phyloP scores from a whole-genome alignment of 768 basidiomycete genomes.

The Pleurotus ostreatus region DNA sequence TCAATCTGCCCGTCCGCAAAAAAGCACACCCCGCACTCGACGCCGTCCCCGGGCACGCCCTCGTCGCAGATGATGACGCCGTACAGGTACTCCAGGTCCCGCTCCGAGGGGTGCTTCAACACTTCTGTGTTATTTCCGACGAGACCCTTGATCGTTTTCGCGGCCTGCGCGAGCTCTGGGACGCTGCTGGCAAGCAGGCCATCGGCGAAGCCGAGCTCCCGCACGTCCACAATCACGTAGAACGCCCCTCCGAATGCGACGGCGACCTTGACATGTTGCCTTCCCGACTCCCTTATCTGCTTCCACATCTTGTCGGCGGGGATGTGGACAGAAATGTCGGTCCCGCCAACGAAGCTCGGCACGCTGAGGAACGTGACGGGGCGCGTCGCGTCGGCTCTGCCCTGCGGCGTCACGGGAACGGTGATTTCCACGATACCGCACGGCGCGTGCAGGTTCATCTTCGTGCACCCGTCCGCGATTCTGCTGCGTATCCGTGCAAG shows the following conservation, averaged over 20 bases:
- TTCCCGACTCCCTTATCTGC: constrained; percentile 12
- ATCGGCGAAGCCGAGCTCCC: constrained; percentile 28
- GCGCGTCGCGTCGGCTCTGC: constrained; percentile 23
- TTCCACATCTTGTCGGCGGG: constrained; percentile 23
- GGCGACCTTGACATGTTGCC: constrained; percentile 22
- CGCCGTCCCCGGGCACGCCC: constrained; percentile 4
- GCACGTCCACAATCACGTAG: constrained; percentile 31
- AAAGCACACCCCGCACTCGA: constrained; percentile 26
- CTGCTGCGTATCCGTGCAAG: constrained; percentile 22
- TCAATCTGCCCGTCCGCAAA: constrained; percentile 36
- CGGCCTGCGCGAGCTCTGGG: constrained; percentile 24
- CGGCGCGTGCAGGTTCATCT: constrained; percentile 31
- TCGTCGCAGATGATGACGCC: constrained; percentile 32
- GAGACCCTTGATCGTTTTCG: constrained; percentile 22
- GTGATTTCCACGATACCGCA: constrained; percentile 31
- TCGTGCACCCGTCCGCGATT: constrained; percentile 14
- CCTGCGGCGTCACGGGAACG: constrained; percentile 20
- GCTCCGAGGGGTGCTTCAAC: constrained; percentile 25
- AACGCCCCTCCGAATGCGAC: constrained; percentile 36
- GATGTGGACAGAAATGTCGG: constrained; percentile 23
- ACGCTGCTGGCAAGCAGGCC: constrained; percentile 16
- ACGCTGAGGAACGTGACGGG: constrained; percentile 31
- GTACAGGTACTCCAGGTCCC: constrained; percentile 31
- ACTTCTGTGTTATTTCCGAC: constrained; percentile 17
- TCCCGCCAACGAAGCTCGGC: constrained; percentile 28